phyloP scores from a whole-genome alignment of 1,139 yeast species.

The Magnusiomyces ingens region DNA sequence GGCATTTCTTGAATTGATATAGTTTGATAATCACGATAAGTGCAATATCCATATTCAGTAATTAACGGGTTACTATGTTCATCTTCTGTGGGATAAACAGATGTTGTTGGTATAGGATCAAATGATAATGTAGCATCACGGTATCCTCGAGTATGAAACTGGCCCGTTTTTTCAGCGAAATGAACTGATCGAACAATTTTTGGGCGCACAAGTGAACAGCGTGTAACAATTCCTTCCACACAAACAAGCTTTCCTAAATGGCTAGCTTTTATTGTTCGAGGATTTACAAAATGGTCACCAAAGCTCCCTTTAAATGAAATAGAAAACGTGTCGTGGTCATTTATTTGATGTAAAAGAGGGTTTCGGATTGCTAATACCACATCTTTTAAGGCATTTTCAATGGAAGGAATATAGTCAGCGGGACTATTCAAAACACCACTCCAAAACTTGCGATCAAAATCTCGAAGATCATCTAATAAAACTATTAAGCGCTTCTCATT shows the following conservation, averaged over 20 bases:
- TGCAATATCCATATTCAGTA: conserved; percentile 90
- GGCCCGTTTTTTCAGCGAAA: conserved; percentile 77
- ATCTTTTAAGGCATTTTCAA: conserved; percentile 80
- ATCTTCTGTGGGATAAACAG: conserved; percentile 91
- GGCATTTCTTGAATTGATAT: conserved; percentile 97
- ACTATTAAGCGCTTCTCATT: conserved; percentile 64
- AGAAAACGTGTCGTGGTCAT: conserved; percentile 61
- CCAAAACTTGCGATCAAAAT: conserved; percentile 77
- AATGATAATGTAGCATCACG: conserved; percentile 89
- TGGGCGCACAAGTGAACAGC: conserved; percentile 90
- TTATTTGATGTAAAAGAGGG: conserved; percentile 40
- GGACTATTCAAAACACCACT: conserved; percentile 68
- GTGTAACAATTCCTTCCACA: conserved; percentile 91
- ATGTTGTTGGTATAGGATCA: conserved; percentile 77
- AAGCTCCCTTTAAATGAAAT: conserved; percentile 86
- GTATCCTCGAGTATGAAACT: conserved; percentile 86
- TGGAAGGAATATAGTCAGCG: conserved; percentile 82
- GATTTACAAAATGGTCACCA: conserved; percentile 81
- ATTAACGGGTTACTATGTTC: conserved; percentile 79
- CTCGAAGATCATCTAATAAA: conserved; percentile 81
- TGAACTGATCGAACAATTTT: conserved; percentile 89
- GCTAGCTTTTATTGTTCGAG: conserved; percentile 75
- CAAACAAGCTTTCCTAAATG: conserved; percentile 78
- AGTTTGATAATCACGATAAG: conserved; percentile 91
- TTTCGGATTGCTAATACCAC: conserved; percentile 47